Conservation (phyloP, 2,329 filamentous ascomycete species). For the Aspergillus cejpii region DNA sequence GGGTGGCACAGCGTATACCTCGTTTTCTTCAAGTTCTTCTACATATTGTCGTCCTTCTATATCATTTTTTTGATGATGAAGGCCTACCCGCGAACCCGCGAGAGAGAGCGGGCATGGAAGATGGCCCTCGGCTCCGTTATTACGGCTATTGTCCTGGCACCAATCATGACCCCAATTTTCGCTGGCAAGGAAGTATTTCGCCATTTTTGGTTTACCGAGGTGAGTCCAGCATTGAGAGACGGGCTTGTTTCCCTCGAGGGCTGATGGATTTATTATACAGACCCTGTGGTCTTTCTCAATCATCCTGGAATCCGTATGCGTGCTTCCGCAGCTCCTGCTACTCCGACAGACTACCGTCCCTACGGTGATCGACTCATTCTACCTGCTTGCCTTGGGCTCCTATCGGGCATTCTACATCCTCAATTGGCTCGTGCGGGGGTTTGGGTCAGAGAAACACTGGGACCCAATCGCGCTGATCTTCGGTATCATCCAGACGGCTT, state of each 20-base stretch:
- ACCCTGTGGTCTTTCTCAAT: conserved; percentile 82
- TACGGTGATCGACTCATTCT: conserved; percentile 95
- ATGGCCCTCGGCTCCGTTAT: conserved; percentile 64
- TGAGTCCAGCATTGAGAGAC: conserved; percentile 18
- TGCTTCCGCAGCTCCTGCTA: conserved; percentile 84
- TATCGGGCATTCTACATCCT: conserved; percentile 86
- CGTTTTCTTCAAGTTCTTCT: conserved; percentile 80
- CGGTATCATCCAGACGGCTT: conserved; percentile 77
- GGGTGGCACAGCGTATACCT: conserved; percentile 55
- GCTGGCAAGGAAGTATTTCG: conserved; percentile 47
- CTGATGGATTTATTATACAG: conserved; percentile 40
- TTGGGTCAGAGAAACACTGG: conserved; percentile 53
- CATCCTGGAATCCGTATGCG: conserved; percentile 82
- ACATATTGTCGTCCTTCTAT: conserved; percentile 75
- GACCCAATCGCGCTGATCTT: conserved; percentile 75
- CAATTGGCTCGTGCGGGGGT: conserved; percentile 75
- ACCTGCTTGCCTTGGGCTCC: conserved; percentile 76
- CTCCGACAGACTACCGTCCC: conserved; percentile 92
- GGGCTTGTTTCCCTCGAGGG: neutral
- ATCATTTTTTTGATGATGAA: conserved; percentile 83
- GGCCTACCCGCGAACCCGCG: conserved; percentile 77
- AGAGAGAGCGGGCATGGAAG: conserved; percentile 91
- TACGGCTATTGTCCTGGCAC: conserved; percentile 61
- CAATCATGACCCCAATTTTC: conserved; percentile 66
- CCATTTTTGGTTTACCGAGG: conserved; percentile 35